phyloP scores from a whole-genome alignment of 371 early-diverging fungal genomes.

The Mucor saturninus region DNA sequence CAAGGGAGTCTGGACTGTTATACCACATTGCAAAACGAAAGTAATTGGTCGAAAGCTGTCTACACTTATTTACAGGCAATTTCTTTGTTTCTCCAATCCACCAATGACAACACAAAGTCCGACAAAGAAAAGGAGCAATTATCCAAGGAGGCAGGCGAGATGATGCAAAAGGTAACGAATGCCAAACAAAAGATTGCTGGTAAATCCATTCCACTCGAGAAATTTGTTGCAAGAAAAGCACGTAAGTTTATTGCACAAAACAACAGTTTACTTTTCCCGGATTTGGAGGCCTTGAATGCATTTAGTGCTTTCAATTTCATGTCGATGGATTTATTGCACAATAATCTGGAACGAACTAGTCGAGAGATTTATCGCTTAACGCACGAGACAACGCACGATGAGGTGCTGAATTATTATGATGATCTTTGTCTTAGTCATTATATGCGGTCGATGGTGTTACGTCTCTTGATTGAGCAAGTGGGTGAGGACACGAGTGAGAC shows the following conservation, averaged over 20 bases:
- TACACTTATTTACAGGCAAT: slow-evolving; percentile 71
- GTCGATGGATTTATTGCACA: slow-evolving; percentile 46
- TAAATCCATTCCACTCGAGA: slow-evolving; percentile 79
- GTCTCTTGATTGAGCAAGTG: slow-evolving; percentile 29
- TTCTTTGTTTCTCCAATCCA: slow-evolving; percentile 45
- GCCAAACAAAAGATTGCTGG: slow-evolving; percentile 77
- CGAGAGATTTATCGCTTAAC: slow-evolving; percentile 35
- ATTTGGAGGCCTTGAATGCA: slow-evolving; percentile 71
- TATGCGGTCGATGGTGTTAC: slow-evolving; percentile 49
- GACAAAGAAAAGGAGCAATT: slow-evolving; percentile 13
- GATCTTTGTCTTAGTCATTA: slow-evolving; percentile 71
- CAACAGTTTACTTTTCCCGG: slow-evolving; percentile 65
- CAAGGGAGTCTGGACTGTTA: slow-evolving; percentile 55
- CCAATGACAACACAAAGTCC: background rate
- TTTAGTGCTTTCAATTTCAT: slow-evolving; percentile 69
- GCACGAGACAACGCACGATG: slow-evolving; percentile 35
- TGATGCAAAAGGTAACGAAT: slow-evolving; percentile 65
- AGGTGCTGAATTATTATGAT: slow-evolving; percentile 48
- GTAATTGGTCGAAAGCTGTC: slow-evolving; percentile 80
- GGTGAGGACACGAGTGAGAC: slow-evolving; percentile 1
- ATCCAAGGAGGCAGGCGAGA: slow-evolving; percentile 25
- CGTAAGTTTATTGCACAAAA: slow-evolving; percentile 69
- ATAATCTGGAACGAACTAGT: slow-evolving; percentile 50
- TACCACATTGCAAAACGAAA: slow-evolving; percentile 63
- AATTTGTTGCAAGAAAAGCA: slow-evolving; percentile 77